Evolutionary conservation across 345 rosid species (phyloP).

Genomic region (Arabis alpina): DNA sequence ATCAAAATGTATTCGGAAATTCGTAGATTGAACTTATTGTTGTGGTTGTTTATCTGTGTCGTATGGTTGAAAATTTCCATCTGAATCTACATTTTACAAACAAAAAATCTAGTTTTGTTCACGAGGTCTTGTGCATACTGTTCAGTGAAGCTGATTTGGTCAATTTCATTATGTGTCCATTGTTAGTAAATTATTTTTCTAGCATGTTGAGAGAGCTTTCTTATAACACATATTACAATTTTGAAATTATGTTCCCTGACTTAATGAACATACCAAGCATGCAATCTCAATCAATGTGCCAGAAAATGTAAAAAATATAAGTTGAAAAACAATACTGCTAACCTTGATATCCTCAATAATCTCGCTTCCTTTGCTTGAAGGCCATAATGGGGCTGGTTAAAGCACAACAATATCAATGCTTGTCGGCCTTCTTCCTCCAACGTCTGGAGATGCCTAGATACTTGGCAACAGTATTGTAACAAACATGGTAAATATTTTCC

Average conservation of each 20-base stretch:
- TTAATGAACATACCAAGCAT: slow-evolving; percentile 12
- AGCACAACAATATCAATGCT: slow-evolving; percentile 99
- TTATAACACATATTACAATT: slow-evolving; percentile 13
- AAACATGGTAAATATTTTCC: slow-evolving; percentile 61
- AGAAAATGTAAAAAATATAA: not conserved
- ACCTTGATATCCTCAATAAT: slow-evolving; percentile 16
- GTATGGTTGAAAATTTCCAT: slow-evolving; percentile 11
- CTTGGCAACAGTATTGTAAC: slow-evolving; percentile 80
- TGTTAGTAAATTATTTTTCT: slow-evolving; percentile 4
- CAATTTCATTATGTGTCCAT: not conserved
- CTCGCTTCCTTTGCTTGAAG: slow-evolving; percentile 49
- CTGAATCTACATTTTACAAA: slow-evolving; percentile 2
- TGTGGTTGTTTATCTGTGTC: slow-evolving; percentile 7
- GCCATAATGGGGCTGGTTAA: slow-evolving; percentile 98
- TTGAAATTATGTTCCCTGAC: slow-evolving; percentile 10
- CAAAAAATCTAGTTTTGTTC: not conserved
- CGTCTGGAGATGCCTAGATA: slow-evolving; percentile 92
- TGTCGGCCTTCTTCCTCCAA: slow-evolving; percentile 96
- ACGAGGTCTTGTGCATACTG: slow-evolving; percentile 13
- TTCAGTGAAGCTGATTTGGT: not conserved
- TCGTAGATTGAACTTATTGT: slow-evolving; percentile 12
- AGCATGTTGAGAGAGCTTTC: slow-evolving; percentile 30
- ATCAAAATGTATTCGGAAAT: slow-evolving; percentile 24
- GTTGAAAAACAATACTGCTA: slow-evolving; percentile 10
- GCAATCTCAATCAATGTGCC: slow-evolving; percentile 7